Base-by-base conservation (phyloP, 83 land plant genomes). In the Thuja plicata region DNA sequence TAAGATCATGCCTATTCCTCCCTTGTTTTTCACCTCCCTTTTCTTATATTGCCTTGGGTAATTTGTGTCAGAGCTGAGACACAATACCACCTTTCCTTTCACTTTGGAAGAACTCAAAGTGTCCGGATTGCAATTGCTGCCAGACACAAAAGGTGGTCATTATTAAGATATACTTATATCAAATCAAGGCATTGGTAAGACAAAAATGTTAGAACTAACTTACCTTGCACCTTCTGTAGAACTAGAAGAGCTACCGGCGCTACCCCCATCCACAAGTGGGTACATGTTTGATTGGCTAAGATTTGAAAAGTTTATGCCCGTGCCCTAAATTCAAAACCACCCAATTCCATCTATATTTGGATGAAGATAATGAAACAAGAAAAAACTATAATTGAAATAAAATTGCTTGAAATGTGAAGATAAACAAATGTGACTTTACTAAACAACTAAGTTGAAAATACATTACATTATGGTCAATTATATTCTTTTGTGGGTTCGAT, bases 41-140 rank as follows among this genome's bases (percentile, higher is more conserved):
- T 91, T 93, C 89, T 93, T 94, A 38, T 86, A 86, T 40, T 52
- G 16, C 45, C 92, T 92, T 19, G 93, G 19, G 12, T 88, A 88
- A 0, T 50, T 76, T 43, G 89, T 88, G 45, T 90, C 90, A 78
- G 55, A 70, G 34, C 88, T 78, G 11, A 89, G 6, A 78, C 97
- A 96, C 4, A 93, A 91, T 10, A 96, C 87, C 3, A 96, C 92
- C 84, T 93, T 96, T n/a, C 97, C 95, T 0, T 87, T 89, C 45
- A 89, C 88, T 86, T 94, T 94, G 27, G 84, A 66, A 5, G 89
- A 45, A 60, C 94, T 94, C 54, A 96, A 60, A 30, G 94, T 89
- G 86, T 92, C 95, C 38, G 92, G 93, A 50, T 88, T 90, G 66
- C 97, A 96, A 57, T 87, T 90, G 30, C 96, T 93, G 91, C 62